Evolutionary conservation across 345 rosid species (phyloP), one percentile per base, ranked within the genome.

Genomic region (Aquilaria yunnanensis): DNA sequence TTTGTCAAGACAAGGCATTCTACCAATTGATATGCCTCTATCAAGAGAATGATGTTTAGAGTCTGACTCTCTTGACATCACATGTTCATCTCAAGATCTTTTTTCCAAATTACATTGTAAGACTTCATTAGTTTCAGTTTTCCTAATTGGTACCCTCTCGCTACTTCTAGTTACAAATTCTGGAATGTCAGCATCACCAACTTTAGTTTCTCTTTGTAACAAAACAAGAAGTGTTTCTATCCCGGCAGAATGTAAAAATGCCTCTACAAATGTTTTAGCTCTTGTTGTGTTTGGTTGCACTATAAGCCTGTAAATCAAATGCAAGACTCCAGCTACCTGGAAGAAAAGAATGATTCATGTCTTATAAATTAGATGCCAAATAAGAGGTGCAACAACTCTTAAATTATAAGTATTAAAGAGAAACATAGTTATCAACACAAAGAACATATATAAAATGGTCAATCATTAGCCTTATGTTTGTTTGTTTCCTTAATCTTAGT

Each of bases 181-280:
- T 61, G 69, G 62, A 74, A 79, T 50, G 61, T 57, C 57, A 47
- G 66, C 72, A 63, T 95, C 96, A 29, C 96, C 96, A 76, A 78
- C 81, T 80, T 89, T 88, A 63, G 90, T 96, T 85, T 95, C 97
- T 66, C 85, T 79, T 65, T 95, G 99, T 73, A 95, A 83, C 72
- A 95, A 75, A 64, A 95, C 97, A 74, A 95, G 97, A 80, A 95
- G 96, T 34, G 93, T 87, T 76, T 95, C 99, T 77, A 91, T 78
- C 57, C 99, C 99, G 70, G 93, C 99, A 53, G 87, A 81, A 73
- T 74, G 69, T 69, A 95, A 76, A 73, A 91, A 91, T 67, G 84
- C 88, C 76, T 84, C 96, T 0, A 93, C 85, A 83, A 91, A 90
- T 57, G 68, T 68, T 61, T 77, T 71, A 74, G 99, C 93, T 84